Percentiles rank a stretch among this genome's conserved stretches.
phyloP scores from a whole-genome alignment of 768 basidiomycete genomes.

The Podaxis sp. region DNA sequence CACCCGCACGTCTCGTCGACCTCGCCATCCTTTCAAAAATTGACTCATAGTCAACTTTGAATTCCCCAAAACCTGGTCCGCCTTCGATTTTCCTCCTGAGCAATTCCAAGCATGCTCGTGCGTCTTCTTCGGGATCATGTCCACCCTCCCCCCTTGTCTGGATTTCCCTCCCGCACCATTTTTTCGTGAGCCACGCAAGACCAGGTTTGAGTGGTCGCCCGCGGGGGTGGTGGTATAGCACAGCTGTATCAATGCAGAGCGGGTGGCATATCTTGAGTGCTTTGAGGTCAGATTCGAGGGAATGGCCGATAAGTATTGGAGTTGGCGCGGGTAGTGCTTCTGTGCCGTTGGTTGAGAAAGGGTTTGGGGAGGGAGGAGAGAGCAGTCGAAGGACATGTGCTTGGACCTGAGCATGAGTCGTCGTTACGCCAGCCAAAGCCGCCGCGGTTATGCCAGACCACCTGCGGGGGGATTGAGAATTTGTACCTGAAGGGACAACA shows the following conservation, averaged over 20 bases:
- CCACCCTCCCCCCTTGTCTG: constrained; percentile 83
- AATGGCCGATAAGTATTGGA: constrained; percentile 90
- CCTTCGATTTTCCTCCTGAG: constrained; percentile 77
- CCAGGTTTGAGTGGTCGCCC: constrained; percentile 94
- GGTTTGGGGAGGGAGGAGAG: constrained; percentile 46
- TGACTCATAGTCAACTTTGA: constrained; percentile 79
- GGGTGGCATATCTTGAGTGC: constrained; percentile 88
- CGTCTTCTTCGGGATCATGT: constrained; percentile 95
- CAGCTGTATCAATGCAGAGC: constrained; percentile 86
- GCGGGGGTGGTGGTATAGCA: constrained; percentile 90
- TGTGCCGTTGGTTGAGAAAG: constrained; percentile 34
- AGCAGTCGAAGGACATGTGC: constrained; percentile 62
- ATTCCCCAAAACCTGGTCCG: constrained; percentile 83
- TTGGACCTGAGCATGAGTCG: constrained; percentile 81
- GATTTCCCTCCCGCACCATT: constrained; percentile 90
- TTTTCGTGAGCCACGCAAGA: constrained; percentile 94
- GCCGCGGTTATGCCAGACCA: constrained; percentile 93
- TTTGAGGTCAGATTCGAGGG: constrained; percentile 90
- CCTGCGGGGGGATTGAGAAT: constrained; percentile 34
- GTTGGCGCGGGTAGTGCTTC: constrained; percentile 40
- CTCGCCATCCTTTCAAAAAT: constrained; percentile 86
- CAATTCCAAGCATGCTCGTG: constrained; percentile 83
- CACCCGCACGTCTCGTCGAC: constrained; percentile 34
- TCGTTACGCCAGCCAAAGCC: constrained; percentile 66
- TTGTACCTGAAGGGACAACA: not conserved